These are phyloP conservation scores for Ramularia collo-cygni DNA, from an alignment of 2,329 filamentous ascomycete genomes.

Conservation along the genomic window DNA sequence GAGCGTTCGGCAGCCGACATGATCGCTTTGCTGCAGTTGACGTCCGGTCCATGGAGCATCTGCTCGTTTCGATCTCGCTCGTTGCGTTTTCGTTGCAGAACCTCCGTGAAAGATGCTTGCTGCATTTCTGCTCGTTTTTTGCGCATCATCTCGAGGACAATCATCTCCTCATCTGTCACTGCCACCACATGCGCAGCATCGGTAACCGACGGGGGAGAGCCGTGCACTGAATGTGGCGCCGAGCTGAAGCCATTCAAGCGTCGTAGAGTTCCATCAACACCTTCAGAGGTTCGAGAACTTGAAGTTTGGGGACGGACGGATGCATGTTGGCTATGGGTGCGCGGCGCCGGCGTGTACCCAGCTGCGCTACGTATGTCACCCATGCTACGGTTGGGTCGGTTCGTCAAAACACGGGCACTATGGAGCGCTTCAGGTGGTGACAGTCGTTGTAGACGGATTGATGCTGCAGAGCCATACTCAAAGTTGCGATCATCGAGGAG, in stretches of 20 bases:
- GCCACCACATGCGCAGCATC: slow-evolving; percentile 33
- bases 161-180: slow-evolving; percentile 45
- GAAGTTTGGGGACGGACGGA: too few relatives aligned
- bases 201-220: neutral
- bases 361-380: too few relatives aligned
- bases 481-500: slow-evolving; percentile 16
- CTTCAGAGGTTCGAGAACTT: too few relatives aligned
- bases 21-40: slow-evolving; percentile 3
- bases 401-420: neutral
- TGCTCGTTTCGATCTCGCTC: slow-evolving; percentile 10
- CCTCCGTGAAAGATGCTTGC: slow-evolving; percentile 34
- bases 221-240: too few relatives aligned
- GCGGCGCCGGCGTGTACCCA: too few relatives aligned
- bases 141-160: slow-evolving; percentile 44
- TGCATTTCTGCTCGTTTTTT: slow-evolving; percentile 43
- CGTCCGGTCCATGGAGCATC: too few relatives aligned
- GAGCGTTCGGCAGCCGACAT: slow-evolving; percentile 3
- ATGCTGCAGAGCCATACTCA: slow-evolving; percentile 13
- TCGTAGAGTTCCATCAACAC: too few relatives aligned
- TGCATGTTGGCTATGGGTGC: too few relatives aligned
- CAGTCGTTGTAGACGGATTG: slow-evolving; percentile 14
- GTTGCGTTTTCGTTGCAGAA: slow-evolving; percentile 15
- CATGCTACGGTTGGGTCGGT: too few relatives aligned
- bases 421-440: slow-evolving; percentile 7
- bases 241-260: too few relatives aligned